Conservation (phyloP, 2,329 filamentous ascomycete genomes). For the Verticillium tricorpus region DNA sequence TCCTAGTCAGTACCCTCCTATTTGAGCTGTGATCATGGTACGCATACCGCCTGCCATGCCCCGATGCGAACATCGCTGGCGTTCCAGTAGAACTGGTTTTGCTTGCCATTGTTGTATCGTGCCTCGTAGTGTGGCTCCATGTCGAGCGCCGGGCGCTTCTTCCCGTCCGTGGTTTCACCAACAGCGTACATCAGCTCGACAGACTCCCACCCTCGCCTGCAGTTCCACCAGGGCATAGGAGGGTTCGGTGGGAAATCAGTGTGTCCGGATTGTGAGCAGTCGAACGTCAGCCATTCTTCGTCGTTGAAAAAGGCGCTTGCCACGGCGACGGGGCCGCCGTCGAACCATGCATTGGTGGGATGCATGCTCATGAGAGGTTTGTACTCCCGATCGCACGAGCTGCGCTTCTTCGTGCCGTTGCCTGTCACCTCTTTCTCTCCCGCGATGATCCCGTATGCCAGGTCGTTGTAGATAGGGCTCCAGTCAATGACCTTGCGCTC, state of each 20-base stretch:
- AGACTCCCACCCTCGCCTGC: constrained; percentile 13
- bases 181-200: constrained; percentile 14
- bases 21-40: not conserved
- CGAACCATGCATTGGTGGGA: constrained; percentile 17
- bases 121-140: constrained; percentile 11
- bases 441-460: constrained; percentile 14
- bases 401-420: constrained; percentile 35
- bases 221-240: constrained; percentile 15
- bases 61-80: constrained; percentile 1
- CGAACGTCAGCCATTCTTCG: constrained; percentile 15
- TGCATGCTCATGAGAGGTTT: constrained; percentile 15
- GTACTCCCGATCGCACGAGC: not conserved
- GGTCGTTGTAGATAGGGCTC: constrained; percentile 13
- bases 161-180: constrained; percentile 7
- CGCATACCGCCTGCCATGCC: constrained; percentile 8
- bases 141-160: constrained; percentile 13
- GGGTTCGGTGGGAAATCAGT: constrained; percentile 15
- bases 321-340: constrained; percentile 12
- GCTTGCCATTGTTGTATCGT: not conserved
- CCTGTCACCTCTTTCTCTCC: constrained; percentile 46
- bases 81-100: not conserved
- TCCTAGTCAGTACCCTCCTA: not conserved
- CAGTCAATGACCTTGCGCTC: constrained; percentile 10
- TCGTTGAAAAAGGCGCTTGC: constrained; percentile 13
- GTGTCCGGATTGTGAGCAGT: constrained; percentile 16